Evolutionary conservation across 2,329 filamentous ascomycete genomes (phyloP).

Genomic region (Epichloe elymi): DNA sequence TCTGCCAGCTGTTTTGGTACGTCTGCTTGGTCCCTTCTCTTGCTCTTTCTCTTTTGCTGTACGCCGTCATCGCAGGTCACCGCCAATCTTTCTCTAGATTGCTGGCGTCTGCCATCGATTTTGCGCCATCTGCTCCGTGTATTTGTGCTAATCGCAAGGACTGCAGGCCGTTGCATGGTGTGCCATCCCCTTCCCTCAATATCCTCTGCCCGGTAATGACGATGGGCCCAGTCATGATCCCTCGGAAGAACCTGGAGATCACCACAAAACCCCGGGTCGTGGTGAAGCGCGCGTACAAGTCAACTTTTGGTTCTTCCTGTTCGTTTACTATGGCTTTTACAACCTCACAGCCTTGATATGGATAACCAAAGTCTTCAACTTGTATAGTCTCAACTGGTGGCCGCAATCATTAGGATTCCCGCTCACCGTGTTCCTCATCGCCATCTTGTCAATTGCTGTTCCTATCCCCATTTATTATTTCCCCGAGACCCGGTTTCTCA

Average conservation of each 20-base stretch:
- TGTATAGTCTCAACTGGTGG: constrained; percentile 63
- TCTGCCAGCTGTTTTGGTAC: constrained; percentile 45
- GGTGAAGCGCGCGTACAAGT: constrained; percentile 49
- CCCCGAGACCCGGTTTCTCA: constrained; percentile 38
- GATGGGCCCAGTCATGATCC: constrained; percentile 16
- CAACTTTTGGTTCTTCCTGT: constrained; percentile 61
- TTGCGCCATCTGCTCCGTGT: background rate
- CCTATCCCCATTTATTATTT: constrained; percentile 48
- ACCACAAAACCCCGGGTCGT: constrained; percentile 41
- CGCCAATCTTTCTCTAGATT: background rate
- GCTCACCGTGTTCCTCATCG: constrained; percentile 48
- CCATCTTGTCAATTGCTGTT: constrained; percentile 42
- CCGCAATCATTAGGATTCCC: constrained; percentile 51
- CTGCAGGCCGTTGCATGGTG: constrained; percentile 49
- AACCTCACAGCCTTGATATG: constrained; percentile 54
- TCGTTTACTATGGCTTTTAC: constrained; percentile 58
- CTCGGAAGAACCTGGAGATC: constrained; percentile 4
- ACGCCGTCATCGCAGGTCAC: background rate
- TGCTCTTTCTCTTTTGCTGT: background rate
- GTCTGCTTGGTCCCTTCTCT: constrained; percentile 12
- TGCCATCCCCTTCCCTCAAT: constrained; percentile 51
- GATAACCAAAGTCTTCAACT: constrained; percentile 61
- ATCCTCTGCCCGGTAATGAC: constrained; percentile 35
- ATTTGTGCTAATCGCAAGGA: background rate
- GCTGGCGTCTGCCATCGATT: background rate